Evolutionary conservation across 192 early-diverging fungal species (phyloP), one percentile per base, ranked within the genome.

Genomic region (Coemansia aciculifera): DNA sequence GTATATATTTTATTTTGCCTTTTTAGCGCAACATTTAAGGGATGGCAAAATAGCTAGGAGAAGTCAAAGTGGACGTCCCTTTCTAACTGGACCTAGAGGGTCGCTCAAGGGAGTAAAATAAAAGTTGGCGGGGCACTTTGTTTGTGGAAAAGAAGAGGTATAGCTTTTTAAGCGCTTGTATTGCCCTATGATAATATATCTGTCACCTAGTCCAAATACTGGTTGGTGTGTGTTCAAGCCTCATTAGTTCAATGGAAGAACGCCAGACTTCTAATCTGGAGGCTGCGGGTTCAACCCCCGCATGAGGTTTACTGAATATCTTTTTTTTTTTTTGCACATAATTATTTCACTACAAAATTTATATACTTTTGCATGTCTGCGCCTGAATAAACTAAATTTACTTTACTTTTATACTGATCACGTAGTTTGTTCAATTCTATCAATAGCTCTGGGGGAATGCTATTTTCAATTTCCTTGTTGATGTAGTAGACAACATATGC

Each of bases 221-320:
- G 7, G 8, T 5, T 8, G 34, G 6, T 36, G 5, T 36, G 34
- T 8, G 34, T 42, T 15, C 9, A 3, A 3, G 44, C 44, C 44
- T 19, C n/a, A 6, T 19, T 70, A 49, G 68, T 62, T 61, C 68
- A 70, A 70, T 64, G 52, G 68, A 62, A 70, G 68, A 61, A 62
- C 68, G 39, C 38, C 62, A 64, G 68, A 62, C 68, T 70, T 70
- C 68, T 70, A 70, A 70, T 62, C 68, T 64, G 62, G 38, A 59
- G 62, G 59, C 70, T 49, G 63, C 63, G 67, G 48, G 69, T 73
- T 63, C 68, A 63, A 56, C 43, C 49, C 68, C 68, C 67, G 59
- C 67, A 57, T 61, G 40, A 24, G 67, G 67, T 36, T 52, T n/a
- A n/a, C n/a, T n/a, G n/a, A n/a, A n/a, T n/a, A n/a, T n/a, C n/a